Evolutionary conservation across 2,329 filamentous ascomycete species (phyloP), one percentile per base, ranked within the genome.

Genomic region (Diaporthe helianthi): DNA sequence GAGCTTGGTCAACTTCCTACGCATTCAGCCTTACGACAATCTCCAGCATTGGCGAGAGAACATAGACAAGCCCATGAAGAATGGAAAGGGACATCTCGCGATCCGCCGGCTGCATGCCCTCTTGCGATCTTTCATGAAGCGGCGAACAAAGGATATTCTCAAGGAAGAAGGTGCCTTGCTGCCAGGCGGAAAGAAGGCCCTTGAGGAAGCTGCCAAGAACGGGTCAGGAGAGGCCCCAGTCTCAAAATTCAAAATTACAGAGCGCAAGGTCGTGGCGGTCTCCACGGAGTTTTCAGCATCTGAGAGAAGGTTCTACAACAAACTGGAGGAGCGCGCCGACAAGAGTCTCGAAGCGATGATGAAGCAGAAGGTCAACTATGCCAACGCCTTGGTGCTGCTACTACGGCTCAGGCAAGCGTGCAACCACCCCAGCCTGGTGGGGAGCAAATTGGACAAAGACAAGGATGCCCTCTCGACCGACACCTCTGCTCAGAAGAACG

Each of bases 61-160:
- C 69, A 99, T 99, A 70, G 94, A 94, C 65, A 83, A 87, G 53
- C 96, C 96, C 0, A 89, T 99, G 87, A 97, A 95, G 82, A 93
- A 92, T 71, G 94, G 94, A 9, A 91, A 92, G 71, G 96, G 95
- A 13, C 92, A 94, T 66, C 87, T 98, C 69, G 95, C 96, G 19
- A 97, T 99, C 78, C 88, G 90, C 63, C 89, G 96, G 53, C 83
- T 99, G 38, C 94, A 97, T 74, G 89, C 92, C 68, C 89, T 97
- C 71, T 83, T 99, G 4, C 91, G 92, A 67, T 95, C 94, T 67
- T 97, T 97, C 82, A 99, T 99, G 96, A 97, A 98, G 83, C 90
- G 96, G n/a, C 90, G 96, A 51, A 98, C 94, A 10, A 99, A 99
- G 80, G 94, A 97, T 26, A 93, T 99, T n/a, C 83, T 99, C 71